A percentile compares a stretch with the other conserved stretches of the same genome.
Evolutionary conservation across 1,139 yeast species (phyloP).

Genomic region (Hyphopichia burtonii): DNA sequence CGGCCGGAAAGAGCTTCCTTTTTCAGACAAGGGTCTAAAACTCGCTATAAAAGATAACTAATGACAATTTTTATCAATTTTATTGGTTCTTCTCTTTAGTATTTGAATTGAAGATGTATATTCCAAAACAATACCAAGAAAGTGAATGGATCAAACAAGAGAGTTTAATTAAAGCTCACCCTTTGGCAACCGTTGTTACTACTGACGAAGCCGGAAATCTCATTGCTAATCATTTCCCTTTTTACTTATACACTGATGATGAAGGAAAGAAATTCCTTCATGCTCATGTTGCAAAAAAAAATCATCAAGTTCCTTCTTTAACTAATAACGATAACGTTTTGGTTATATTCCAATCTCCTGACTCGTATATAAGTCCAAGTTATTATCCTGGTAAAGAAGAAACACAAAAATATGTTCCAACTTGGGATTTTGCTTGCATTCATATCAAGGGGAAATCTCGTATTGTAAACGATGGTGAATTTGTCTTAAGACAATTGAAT

Average conservation of each 20-base stretch:
- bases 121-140: conserved; percentile 28
- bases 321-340: conserved; percentile 40
- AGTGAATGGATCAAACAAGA: conserved; percentile 40
- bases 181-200: conserved; percentile 55
- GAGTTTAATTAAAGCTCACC: conserved; percentile 44
- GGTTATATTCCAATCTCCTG: conserved; percentile 54
- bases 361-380: conserved; percentile 59
- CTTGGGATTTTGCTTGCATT: conserved; percentile 69
- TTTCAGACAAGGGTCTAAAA: not conserved
- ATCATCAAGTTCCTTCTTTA: conserved; percentile 52
- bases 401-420: conserved; percentile 66
- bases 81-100: too few relatives aligned
- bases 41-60: too few relatives aligned
- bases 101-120: conserved; percentile 31
- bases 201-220: conserved; percentile 32
- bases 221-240: conserved; percentile 62
- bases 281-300: conserved; percentile 58
- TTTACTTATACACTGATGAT: conserved; percentile 38
- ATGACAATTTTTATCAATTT: too few relatives aligned
- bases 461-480: conserved; percentile 46
- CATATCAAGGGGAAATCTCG: conserved; percentile 57
- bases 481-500: conserved; percentile 47
- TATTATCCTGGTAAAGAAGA: conserved; percentile 59
- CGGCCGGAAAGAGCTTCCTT: not conserved
- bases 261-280: conserved; percentile 43